A percentile compares a stretch with the other conserved stretches of the same genome.
phyloP scores from a whole-genome alignment of 768 basidiomycete species.

The Suillus plorans region DNA sequence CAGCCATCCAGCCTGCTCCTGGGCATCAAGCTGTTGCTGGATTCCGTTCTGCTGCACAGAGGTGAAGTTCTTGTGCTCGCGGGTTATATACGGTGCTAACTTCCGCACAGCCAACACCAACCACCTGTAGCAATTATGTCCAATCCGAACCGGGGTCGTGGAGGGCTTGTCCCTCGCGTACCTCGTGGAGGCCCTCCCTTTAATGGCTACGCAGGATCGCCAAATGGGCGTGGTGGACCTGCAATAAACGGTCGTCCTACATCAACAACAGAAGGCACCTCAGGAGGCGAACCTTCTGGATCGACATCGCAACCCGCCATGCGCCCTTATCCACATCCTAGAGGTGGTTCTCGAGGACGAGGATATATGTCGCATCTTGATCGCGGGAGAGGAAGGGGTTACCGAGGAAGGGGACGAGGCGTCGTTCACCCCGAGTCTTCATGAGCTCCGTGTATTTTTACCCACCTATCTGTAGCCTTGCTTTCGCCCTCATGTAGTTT shows the following conservation, averaged over 20 bases:
- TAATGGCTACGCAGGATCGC: slow-evolving; percentile 8
- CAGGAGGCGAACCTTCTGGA: background rate
- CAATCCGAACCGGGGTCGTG: slow-evolving; percentile 61
- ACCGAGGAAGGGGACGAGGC: slow-evolving; percentile 32
- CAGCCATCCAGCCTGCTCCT: slow-evolving; percentile 52
- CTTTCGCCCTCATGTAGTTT: background rate
- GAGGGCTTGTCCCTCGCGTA: slow-evolving; percentile 18
- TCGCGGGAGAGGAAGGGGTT: slow-evolving; percentile 32
- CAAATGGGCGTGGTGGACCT: slow-evolving; percentile 14
- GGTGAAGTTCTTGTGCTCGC: slow-evolving; percentile 19
- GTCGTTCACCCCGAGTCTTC: slow-evolving; percentile 9
- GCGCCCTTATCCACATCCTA: slow-evolving; percentile 13
- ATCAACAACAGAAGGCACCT: background rate
- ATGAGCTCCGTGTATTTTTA: slow-evolving; percentile 8
- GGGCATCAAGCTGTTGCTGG: slow-evolving; percentile 59
- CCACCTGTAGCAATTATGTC: slow-evolving; percentile 68
- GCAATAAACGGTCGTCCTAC: slow-evolving; percentile 13
- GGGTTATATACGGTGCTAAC: background rate
- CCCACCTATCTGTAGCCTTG: background rate
- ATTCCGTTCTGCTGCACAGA: slow-evolving; percentile 56
- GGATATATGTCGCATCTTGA: slow-evolving; percentile 29
- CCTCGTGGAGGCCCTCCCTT: slow-evolving; percentile 9
- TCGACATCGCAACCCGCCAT: background rate
- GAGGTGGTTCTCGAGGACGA: slow-evolving; percentile 33
- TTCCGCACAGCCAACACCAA: slow-evolving; percentile 12